Evolutionary conservation across 345 rosid species (phyloP).

Genomic region (Eucalyptus pauciflora): DNA sequence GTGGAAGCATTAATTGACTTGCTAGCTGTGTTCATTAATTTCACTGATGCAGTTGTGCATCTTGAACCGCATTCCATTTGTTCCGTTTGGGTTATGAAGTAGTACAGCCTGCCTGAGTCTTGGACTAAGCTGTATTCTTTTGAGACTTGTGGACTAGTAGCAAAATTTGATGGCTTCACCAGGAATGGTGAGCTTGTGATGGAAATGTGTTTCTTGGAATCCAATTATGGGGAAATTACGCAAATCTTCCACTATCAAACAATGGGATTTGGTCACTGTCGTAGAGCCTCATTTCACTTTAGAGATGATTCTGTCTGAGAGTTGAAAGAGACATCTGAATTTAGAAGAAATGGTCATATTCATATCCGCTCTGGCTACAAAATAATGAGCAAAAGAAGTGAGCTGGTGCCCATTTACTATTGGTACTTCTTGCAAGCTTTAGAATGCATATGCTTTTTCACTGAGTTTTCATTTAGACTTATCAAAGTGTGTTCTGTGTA

Average conservation of each 20-base stretch:
- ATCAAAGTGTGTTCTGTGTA: no score
- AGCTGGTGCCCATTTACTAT: not conserved
- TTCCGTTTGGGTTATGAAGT: not conserved
- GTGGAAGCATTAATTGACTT: not conserved
- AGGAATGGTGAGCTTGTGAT: not conserved
- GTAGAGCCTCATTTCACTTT: not conserved
- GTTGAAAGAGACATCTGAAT: not conserved
- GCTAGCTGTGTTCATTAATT: not conserved
- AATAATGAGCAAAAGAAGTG: not conserved
- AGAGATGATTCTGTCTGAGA: not conserved
- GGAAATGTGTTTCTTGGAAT: not conserved
- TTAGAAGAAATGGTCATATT: not conserved
- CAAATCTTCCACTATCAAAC: not conserved
- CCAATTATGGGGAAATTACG: not conserved
- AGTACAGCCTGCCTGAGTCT: not conserved
- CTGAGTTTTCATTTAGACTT: not conserved
- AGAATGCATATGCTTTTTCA: not conserved
- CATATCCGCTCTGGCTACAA: not conserved
- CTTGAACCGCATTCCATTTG: not conserved
- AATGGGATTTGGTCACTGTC: not conserved
- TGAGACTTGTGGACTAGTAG: not conserved
- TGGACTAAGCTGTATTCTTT: not conserved
- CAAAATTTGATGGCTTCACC: not conserved
- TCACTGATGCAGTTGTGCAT: rapidly evolving
- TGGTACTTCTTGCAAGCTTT: not conserved